Conservation (phyloP, 805 yeast genomes). For the Starmerella stellata region DNA sequence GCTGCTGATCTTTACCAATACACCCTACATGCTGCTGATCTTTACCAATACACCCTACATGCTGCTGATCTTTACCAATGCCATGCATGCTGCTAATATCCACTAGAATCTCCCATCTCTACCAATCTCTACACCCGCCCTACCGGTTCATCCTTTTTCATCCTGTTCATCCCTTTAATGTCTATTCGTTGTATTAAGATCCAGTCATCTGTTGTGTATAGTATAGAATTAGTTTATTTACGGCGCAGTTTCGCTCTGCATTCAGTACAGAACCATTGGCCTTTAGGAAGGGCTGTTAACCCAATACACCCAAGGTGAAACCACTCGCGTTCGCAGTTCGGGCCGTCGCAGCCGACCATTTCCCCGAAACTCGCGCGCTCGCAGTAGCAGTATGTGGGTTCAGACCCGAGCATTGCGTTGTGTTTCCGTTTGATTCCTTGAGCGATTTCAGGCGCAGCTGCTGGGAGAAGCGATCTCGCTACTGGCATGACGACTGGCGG, state of each 20-base stretch:
- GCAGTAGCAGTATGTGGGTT: constrained; percentile 88
- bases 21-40: no score
- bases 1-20: no score
- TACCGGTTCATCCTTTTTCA: no score
- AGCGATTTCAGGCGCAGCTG: constrained; percentile 5
- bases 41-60: no score
- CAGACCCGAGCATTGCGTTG: constrained; percentile 23
- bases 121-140: no score
- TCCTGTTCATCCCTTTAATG: no score
- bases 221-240: no score
- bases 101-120: no score
- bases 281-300: constrained; percentile 66
- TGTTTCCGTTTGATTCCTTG: constrained; percentile 11
- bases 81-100: no score
- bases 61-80: no score
- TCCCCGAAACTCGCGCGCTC: constrained; percentile 95
- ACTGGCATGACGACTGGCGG: constrained; percentile 9
- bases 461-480: neutral
- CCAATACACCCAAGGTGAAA: constrained; percentile 90
- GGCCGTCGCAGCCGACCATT: constrained; percentile 98
- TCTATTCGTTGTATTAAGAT: no score
- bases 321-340: constrained; percentile 83
- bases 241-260: constrained; percentile 25
- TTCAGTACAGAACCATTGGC: constrained; percentile 65
- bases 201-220: no score